These are phyloP conservation scores for Gnetum montanum DNA, from an alignment of 75 land plant species.

Conservation along the genomic window DNA sequence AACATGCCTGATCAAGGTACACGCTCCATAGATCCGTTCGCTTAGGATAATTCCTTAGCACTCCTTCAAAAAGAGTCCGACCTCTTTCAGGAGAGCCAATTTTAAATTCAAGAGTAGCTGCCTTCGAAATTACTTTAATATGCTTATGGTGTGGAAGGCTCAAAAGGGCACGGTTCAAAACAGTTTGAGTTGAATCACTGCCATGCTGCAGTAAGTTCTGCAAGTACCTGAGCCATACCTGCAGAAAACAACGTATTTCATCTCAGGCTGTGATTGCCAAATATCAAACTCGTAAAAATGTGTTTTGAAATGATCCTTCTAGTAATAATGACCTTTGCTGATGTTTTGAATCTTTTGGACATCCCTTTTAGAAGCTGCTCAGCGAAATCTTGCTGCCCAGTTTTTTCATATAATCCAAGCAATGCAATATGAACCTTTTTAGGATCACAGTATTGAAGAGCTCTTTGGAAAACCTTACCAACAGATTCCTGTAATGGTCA, in stretches of 20 bases:
- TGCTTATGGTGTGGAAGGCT: slow-evolving; percentile 81
- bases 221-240: slow-evolving; percentile 80
- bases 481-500: slow-evolving; percentile 81
- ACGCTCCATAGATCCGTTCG: slow-evolving; percentile 92
- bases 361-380: slow-evolving; percentile 83
- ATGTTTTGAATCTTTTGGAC: slow-evolving; percentile 74
- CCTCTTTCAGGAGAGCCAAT: slow-evolving; percentile 77
- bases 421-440: slow-evolving; percentile 79
- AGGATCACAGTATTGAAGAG: slow-evolving; percentile 78
- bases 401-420: slow-evolving; percentile 70
- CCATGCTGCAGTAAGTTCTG: slow-evolving; percentile 42
- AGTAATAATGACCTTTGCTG: slow-evolving; percentile 86
- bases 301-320: too few relatives aligned
- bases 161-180: slow-evolving; percentile 56
- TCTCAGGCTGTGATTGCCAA: not conserved
- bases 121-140: slow-evolving; percentile 73
- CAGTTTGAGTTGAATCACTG: slow-evolving; percentile 44
- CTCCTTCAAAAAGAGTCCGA: slow-evolving; percentile 76
- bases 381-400: slow-evolving; percentile 67
- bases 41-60: slow-evolving; percentile 84
- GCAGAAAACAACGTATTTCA: too few relatives aligned
- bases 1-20: slow-evolving; percentile 94
- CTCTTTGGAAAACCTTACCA: slow-evolving; percentile 54
- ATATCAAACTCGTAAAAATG: too few relatives aligned
- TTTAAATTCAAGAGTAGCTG: slow-evolving; percentile 82